These are phyloP conservation scores for Paraphoma sp. DNA, from an alignment of 2,329 filamentous ascomycete genomes.

Conservation along the genomic window DNA sequence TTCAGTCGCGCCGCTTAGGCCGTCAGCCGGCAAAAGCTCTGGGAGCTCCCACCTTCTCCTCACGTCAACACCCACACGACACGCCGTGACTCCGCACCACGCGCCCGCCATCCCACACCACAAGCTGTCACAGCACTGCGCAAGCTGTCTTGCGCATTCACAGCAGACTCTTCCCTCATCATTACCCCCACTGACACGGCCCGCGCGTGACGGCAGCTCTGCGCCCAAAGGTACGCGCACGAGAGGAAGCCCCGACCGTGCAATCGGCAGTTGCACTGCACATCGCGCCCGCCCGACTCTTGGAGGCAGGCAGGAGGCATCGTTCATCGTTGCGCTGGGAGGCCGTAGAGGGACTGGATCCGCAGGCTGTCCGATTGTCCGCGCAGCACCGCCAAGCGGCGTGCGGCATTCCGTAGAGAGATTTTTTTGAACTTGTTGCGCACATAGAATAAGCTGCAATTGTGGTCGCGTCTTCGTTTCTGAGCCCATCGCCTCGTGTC, in stretches of 20 bases:
- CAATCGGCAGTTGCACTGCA: constrained; percentile 24
- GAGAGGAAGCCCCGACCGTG: constrained; percentile 28
- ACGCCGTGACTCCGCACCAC: constrained; percentile 22
- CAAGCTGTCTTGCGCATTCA: constrained; percentile 11
- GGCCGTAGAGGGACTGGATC: constrained; percentile 35
- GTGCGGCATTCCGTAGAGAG: constrained; percentile 40
- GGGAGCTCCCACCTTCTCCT: constrained; percentile 32
- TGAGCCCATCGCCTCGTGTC: constrained; percentile 39
- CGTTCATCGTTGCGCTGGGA: constrained; percentile 20
- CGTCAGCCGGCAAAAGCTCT: constrained; percentile 21
- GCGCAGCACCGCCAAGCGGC: constrained; percentile 26
- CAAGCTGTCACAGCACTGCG: constrained; percentile 16
- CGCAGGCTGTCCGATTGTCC: constrained; percentile 24
- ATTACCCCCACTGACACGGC: constrained; percentile 8
- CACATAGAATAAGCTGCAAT: constrained; percentile 41
- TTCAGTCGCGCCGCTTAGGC: constrained; percentile 16
- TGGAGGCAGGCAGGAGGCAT: constrained; percentile 19
- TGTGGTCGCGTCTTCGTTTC: constrained; percentile 32
- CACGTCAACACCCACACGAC: constrained; percentile 41
- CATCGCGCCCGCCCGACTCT: constrained; percentile 24
- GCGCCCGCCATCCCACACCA: constrained; percentile 12
- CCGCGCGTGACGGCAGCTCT: constrained; percentile 21
- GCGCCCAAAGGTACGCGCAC: constrained; percentile 24
- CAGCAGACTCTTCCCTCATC: constrained; percentile 5
- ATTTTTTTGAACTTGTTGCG: constrained; percentile 45